Evolutionary conservation across 1,139 yeast genomes (phyloP), one percentile per base, ranked within the genome.

Genomic region (Scheffersomyces illinoinensis): DNA sequence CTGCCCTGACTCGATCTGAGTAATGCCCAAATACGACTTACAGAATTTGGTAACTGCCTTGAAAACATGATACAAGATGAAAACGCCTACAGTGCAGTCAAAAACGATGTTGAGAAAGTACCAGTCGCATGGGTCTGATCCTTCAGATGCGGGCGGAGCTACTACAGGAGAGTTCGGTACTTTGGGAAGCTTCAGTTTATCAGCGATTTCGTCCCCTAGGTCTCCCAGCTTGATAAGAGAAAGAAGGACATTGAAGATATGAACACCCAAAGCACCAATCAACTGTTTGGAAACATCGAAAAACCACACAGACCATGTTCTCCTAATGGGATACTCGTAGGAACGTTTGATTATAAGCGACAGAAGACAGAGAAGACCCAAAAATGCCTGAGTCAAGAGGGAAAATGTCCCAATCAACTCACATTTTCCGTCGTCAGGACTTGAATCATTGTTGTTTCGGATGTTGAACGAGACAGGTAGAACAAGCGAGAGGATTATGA

Each of bases 61-160:
- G 62, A 81, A 80, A 18, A 90, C 89, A 12, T 84, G 69, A 59
- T 69, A 93, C 52, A 95, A 78, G 3, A 93, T 83, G 24, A 96
- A 96, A 2, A 93, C 96, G 0, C 99, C 99, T n/a, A 93, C 82
- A 0, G 99, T 95, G 53, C 98, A 93, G 72, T 95, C 99, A 70
- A 93, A 84, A 21, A 93, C 82, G 52, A 93, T 85, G 68, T 91
- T 95, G 58, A 95, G 78, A 68, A 95, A 93, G 75, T 95, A 95
- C 96, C 98, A 93, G 66, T 90, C 92, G 69, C 96, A 90, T 8
- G 93, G 93, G 65, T 89, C 51, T 19, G 51, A 48, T 20, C 51
- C 51, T 17, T 48, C 82, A 47, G 78, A 81, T 17, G 66, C 65
- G 2, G 43, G 43, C 4, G 43, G 43, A 12, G 43, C 14, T 10